phyloP scores from a whole-genome alignment of 2,329 filamentous ascomycete species.

The Achaetomium macrosporum region DNA sequence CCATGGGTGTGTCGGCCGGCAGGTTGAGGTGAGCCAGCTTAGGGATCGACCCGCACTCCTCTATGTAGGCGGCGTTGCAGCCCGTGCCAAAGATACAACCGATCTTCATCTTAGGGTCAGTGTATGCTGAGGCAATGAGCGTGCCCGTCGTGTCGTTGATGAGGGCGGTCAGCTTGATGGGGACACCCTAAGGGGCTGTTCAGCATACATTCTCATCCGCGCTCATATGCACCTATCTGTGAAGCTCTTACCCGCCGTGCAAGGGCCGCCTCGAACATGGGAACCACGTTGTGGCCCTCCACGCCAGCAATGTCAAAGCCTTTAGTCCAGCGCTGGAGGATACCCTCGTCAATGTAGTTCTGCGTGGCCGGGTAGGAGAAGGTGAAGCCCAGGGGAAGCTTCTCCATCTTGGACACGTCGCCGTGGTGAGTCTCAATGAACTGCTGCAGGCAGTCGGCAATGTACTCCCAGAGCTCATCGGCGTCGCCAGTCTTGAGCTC shows the following conservation, averaged over 20 bases:
- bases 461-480: slow-evolving; percentile 90
- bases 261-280: slow-evolving; percentile 76
- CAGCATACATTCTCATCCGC: slow-evolving; percentile 7
- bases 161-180: slow-evolving; percentile 85
- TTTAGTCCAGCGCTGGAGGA: slow-evolving; percentile 95
- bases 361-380: slow-evolving; percentile 95
- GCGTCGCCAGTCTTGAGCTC: slow-evolving; percentile 80
- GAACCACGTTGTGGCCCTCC: slow-evolving; percentile 84
- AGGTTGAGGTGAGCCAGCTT: slow-evolving; percentile 92
- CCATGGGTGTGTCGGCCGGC: slow-evolving; percentile 76
- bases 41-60: slow-evolving; percentile 81
- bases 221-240: background rate
- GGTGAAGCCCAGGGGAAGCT: slow-evolving; percentile 82
- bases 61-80: slow-evolving; percentile 98
- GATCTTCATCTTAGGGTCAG: slow-evolving; percentile 86
- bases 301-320: slow-evolving; percentile 92
- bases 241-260: slow-evolving; percentile 51
- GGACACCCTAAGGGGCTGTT: slow-evolving; percentile 57
- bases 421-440: slow-evolving; percentile 84
- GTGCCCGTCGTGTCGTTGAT: slow-evolving; percentile 99
- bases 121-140: slow-evolving; percentile 92
- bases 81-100: slow-evolving; percentile 98
- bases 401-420: slow-evolving; percentile 53
- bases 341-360: slow-evolving; percentile 85
- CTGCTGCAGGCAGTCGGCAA: slow-evolving; percentile 85